Percentiles rank a stretch among this genome's conserved stretches.
Conservation (phyloP, 2,329 filamentous ascomycete genomes). For the Talaromyces sp. region DNA sequence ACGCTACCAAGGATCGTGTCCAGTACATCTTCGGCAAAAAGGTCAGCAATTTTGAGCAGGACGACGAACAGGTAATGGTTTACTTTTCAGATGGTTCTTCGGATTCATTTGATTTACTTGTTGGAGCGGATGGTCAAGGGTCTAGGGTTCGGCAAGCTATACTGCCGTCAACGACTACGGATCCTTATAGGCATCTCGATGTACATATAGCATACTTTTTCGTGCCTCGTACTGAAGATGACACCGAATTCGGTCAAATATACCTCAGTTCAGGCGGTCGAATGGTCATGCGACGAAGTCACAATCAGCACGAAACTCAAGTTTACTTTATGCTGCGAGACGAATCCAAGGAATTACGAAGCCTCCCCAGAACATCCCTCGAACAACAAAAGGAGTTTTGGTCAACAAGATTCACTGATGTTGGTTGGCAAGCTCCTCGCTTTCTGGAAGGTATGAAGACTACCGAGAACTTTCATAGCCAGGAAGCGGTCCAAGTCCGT, state of each 20-base stretch:
- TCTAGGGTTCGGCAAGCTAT: conserved; percentile 50
- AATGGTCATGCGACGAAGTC: conserved; percentile 25
- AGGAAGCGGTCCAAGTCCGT: conserved; percentile 36
- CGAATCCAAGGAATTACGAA: neutral
- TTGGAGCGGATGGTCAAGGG: conserved; percentile 56
- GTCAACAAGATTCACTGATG: conserved; percentile 31
- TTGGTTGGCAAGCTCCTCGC: conserved; percentile 38
- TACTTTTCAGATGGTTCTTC: conserved; percentile 44
- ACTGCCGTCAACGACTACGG: conserved; percentile 18
- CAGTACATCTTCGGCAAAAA: neutral
- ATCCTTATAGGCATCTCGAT: conserved; percentile 22
- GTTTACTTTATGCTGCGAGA: conserved; percentile 23
- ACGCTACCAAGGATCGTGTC: conserved; percentile 28
- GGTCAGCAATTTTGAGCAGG: conserved; percentile 24
- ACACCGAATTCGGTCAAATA: neutral
- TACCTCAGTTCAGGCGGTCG: conserved; percentile 25
- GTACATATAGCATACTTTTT: conserved; percentile 29
- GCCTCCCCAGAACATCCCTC: neutral
- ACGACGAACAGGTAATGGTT: conserved; percentile 36
- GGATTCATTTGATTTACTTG: conserved; percentile 50
- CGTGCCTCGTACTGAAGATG: conserved; percentile 23
- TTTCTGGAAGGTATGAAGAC: conserved; percentile 40
- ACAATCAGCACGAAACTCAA: conserved; percentile 23
- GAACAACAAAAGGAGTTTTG: conserved; percentile 30
- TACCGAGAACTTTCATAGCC: conserved; percentile 46